Conservation (phyloP, 805 yeast species). For the Kodamaea lidongshanica region DNA sequence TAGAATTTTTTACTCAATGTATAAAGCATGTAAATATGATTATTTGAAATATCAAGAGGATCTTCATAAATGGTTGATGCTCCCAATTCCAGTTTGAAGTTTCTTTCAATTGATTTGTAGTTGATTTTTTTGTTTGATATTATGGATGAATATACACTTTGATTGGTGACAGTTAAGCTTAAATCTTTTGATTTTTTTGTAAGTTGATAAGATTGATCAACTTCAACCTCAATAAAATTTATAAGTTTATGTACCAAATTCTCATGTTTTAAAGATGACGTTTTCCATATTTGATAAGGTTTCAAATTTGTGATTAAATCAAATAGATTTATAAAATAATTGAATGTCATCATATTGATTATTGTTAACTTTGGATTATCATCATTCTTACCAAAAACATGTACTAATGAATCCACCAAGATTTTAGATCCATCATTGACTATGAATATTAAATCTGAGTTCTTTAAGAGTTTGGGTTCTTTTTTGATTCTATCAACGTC, state of each 20-base stretch:
- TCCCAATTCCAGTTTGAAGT: constrained; percentile 25
- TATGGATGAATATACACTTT: constrained; percentile 16
- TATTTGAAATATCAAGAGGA: constrained; percentile 26
- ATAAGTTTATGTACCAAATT: constrained; percentile 21
- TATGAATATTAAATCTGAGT: constrained; percentile 26
- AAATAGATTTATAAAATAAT: constrained; percentile 34
- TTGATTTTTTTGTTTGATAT: constrained; percentile 18
- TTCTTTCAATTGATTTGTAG: constrained; percentile 24
- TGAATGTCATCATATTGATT: constrained; percentile 34
- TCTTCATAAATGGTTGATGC: constrained; percentile 20
- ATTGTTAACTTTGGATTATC: constrained; percentile 26
- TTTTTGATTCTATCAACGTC: constrained; percentile 4
- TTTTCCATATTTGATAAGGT: constrained; percentile 38
- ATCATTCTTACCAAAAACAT: constrained; percentile 10
- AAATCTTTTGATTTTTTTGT: constrained; percentile 8
- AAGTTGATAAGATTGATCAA: constrained; percentile 6
- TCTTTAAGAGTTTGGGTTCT: constrained; percentile 15
- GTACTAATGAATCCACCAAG: constrained; percentile 21
- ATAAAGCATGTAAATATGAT: constrained; percentile 14
- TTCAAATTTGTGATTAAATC: constrained; percentile 27
- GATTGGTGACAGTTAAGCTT: constrained; percentile 5
- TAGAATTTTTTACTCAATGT: constrained; percentile 12
- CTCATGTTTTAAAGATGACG: constrained; percentile 24
- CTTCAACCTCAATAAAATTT: constrained; percentile 23
- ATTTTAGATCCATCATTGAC: constrained; percentile 34